Evolutionary conservation across 2,329 filamentous ascomycete species (phyloP).

Genomic region (Pseudogymnoascus sp.): DNA sequence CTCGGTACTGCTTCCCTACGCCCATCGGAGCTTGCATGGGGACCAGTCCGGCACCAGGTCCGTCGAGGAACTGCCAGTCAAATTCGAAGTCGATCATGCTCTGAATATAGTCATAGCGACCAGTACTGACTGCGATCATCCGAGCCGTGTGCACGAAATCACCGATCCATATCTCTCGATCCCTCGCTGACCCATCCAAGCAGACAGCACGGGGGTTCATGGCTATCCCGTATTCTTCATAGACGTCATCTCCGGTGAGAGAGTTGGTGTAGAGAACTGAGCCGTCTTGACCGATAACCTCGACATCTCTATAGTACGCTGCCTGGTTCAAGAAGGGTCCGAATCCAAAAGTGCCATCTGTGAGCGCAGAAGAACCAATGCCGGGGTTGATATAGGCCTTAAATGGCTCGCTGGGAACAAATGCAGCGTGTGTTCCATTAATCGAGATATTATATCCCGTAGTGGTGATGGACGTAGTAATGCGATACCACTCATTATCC

Average conservation of each 20-base stretch:
- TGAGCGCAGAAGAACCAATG: conserved; percentile 12
- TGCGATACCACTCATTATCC: conserved; percentile 32
- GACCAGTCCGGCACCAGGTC: conserved; percentile 8
- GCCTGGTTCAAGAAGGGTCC: conserved; percentile 35
- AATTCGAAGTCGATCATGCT: conserved; percentile 30
- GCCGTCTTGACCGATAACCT: conserved; percentile 24
- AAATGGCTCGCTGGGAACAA: conserved; percentile 13
- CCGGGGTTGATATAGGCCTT: conserved; percentile 10
- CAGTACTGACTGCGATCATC: conserved; percentile 31
- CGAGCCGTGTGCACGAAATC: conserved; percentile 36
- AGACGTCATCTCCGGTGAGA: conserved; percentile 21
- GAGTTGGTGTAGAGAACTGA: conserved; percentile 28
- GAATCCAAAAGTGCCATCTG: conserved; percentile 34
- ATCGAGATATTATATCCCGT: conserved; percentile 27
- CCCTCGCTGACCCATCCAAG: conserved; percentile 35
- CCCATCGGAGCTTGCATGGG: conserved; percentile 12
- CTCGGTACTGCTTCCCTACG: conserved; percentile 6
- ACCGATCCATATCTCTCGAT: conserved; percentile 35
- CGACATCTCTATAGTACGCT: conserved; percentile 29
- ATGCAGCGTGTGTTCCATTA: conserved; percentile 18
- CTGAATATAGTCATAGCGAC: conserved; percentile 29
- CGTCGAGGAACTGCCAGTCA: conserved; percentile 18
- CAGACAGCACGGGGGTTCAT: conserved; percentile 31
- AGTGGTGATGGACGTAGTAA: conserved; percentile 29
- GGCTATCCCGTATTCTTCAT: conserved; percentile 33